phyloP scores from a whole-genome alignment of 1,284 basidiomycete genomes.

The Trichosporon sp. region DNA sequence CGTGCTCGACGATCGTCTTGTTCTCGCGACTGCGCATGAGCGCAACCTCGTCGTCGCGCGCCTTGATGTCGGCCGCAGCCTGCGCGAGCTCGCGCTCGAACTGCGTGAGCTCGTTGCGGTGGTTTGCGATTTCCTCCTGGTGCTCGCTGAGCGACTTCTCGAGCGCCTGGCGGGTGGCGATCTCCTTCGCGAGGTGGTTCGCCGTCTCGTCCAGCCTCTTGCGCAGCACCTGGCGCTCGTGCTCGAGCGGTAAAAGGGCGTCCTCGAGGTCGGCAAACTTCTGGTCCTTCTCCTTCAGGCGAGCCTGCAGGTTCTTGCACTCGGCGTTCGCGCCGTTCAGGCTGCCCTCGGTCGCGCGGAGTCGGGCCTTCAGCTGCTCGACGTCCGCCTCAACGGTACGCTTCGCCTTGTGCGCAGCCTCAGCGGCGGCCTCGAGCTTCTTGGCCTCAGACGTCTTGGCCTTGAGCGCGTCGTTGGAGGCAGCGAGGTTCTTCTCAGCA shows the following conservation, averaged over 20 bases:
- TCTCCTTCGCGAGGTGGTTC: conserved; percentile 46
- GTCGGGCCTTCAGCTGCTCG: conserved; percentile 63
- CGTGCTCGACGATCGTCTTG: conserved; percentile 98
- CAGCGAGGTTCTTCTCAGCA: conserved; percentile 56
- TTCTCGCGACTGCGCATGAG: conserved; percentile 78
- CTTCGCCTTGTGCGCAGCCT: conserved; percentile 66
- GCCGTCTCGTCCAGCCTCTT: conserved; percentile 67
- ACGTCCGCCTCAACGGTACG: conserved; percentile 61
- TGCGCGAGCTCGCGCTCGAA: conserved; percentile 76
- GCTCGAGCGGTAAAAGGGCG: conserved; percentile 72
- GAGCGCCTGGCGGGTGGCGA: conserved; percentile 62
- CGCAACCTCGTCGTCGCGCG: conserved; percentile 77
- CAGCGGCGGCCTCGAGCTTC: conserved; percentile 57
- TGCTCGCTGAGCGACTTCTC: conserved; percentile 64
- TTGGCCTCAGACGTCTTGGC: conserved; percentile 55
- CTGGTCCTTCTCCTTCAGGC: conserved; percentile 56
- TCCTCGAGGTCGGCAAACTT: conserved; percentile 85
- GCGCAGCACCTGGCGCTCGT: conserved; percentile 69
- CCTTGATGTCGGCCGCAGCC: conserved; percentile 70
- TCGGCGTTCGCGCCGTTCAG: conserved; percentile 55
- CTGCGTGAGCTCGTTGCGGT: conserved; percentile 67
- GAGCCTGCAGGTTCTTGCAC: conserved; percentile 56
- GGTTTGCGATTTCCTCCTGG: conserved; percentile 63
- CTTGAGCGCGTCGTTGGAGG: conserved; percentile 53
- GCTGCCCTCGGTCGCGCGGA: conserved; percentile 65